A percentile compares a stretch with the other conserved stretches of the same genome.
Evolutionary conservation across 495 filamentous ascomycete species (phyloP).

Genomic region (Aspergillus egyptiacus): DNA sequence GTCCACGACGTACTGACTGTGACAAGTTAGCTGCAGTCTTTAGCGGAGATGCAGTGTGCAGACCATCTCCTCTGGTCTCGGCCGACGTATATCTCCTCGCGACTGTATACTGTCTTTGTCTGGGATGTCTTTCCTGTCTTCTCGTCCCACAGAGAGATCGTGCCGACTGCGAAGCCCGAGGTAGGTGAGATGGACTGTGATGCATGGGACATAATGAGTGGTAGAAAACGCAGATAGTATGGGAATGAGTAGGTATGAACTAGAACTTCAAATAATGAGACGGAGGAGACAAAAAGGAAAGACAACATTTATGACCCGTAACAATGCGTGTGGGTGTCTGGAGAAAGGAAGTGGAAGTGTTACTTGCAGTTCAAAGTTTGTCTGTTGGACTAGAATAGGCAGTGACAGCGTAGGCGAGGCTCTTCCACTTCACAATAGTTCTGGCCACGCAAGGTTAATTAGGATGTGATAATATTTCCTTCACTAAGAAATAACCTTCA

Average conservation of each 20-base stretch:
- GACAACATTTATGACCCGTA: not conserved
- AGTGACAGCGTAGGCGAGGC: not conserved
- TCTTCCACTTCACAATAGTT: too few relatives aligned
- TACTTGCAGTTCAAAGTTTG: not conserved
- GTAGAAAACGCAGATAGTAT: not conserved
- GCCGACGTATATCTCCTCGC: constrained; percentile 34
- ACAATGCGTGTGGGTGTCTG: not conserved
- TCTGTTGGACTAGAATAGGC: not conserved
- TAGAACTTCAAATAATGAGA: not conserved
- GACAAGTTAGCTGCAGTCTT: constrained; percentile 4
- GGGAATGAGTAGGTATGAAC: not conserved
- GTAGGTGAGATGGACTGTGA: not conserved
- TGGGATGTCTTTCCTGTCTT: constrained; percentile 2
- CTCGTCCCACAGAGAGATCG: constrained; percentile 21
- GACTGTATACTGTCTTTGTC: constrained; percentile 22
- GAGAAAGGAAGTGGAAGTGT: not conserved
- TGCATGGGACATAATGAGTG: not conserved
- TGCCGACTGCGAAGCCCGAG: constrained; percentile 20
- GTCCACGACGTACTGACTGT: constrained; percentile 38
- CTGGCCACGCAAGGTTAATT: too few relatives aligned
- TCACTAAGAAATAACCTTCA: not conserved
- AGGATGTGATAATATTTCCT: too few relatives aligned
- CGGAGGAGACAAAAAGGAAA: not conserved
- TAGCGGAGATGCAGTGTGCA: not conserved
- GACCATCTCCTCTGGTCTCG: constrained; percentile 32